Conservation (phyloP, 164 flowering plant species). For the Berberis thunbergii region DNA sequence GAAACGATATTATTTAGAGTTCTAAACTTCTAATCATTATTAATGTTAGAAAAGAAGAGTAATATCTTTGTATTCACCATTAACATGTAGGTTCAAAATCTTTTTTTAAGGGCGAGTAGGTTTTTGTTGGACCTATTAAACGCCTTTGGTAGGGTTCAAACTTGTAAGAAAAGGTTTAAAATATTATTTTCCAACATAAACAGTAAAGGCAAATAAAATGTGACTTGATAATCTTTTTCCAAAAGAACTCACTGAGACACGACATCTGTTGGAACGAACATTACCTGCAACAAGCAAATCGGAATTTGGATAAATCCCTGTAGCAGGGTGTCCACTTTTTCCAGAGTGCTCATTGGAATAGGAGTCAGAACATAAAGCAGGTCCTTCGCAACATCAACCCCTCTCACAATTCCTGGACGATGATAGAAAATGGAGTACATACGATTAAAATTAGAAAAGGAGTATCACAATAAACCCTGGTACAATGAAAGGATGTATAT, state of each 20-base stretch:
- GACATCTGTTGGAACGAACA: neutral
- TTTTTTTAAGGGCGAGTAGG: no score
- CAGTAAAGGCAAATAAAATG: neutral
- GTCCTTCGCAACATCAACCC: constrained; percentile 52
- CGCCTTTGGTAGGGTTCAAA: no score
- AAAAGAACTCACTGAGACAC: neutral
- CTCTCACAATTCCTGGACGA: constrained; percentile 73
- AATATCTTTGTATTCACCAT: neutral
- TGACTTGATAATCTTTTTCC: neutral
- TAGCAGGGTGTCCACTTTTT: constrained; percentile 67
- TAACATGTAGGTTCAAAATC: neutral
- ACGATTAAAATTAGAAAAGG: neutral
- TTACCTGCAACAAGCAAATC: constrained; percentile 71
- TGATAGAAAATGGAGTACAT: neutral
- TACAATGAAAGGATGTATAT: no score
- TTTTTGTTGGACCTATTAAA: no score
- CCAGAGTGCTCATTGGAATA: constrained; percentile 48
- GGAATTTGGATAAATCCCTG: constrained; percentile 84
- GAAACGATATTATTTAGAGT: neutral
- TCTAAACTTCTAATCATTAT: neutral
- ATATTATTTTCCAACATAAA: no score
- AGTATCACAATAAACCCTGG: no score
- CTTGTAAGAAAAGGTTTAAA: no score
- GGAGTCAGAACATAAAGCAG: constrained; percentile 77
- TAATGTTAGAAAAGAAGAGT: no score